Base-by-base conservation (phyloP, 1,284 basidiomycete genomes). In the Rhodotorula glutinis region DNA sequence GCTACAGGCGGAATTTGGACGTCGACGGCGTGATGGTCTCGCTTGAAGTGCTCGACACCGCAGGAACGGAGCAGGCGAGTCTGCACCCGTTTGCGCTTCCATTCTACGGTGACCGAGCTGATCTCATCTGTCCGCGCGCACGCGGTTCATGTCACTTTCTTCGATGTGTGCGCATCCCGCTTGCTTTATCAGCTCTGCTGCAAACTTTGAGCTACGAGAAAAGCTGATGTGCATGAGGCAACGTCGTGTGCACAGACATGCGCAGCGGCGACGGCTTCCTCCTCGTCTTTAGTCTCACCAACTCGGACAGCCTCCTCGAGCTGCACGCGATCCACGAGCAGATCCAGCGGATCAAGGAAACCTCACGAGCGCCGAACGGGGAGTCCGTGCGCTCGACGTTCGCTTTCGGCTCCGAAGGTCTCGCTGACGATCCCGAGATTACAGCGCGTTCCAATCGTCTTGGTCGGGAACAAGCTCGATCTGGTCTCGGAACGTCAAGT, bases 391-490 rank as follows among this genome's bases (percentile, higher is more conserved):
- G 43, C 21, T 44, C 43, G 43, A 44, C 7, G 11, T 11, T 38
- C 33, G 11, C 33, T 38, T 11, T 38, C 33, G 33, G 33, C n/a
- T n/a, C n/a, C n/a, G n/a, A n/a, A n/a, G n/a, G n/a, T n/a, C n/a
- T n/a, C n/a, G n/a, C n/a, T n/a, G n/a, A n/a, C n/a, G n/a, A n/a
- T n/a, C 33, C 33, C 33, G 33, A 38, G 33, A 11, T 38, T 11
- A 23, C 53, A 73, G 74, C 66, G 77, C 74, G 77, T 79, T 11
- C 91, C 91, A 14, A 89, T 94, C 73, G 88, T 93, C 46, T 84
- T 93, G 17, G 90, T 92, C 23, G 91, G 91, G 53, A 92, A 91
- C 61, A 94, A 94, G 79, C 83, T 90, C 66, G 92, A 94, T 78
- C 85, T 93, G 62, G 83, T 84, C 44, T 85, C 84, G 68, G 91